Percentiles rank a stretch among this genome's conserved stretches.
These are phyloP conservation scores for Adansonia gregorii DNA, from an alignment of 441 rosid genomes.

Conservation along the genomic window DNA sequence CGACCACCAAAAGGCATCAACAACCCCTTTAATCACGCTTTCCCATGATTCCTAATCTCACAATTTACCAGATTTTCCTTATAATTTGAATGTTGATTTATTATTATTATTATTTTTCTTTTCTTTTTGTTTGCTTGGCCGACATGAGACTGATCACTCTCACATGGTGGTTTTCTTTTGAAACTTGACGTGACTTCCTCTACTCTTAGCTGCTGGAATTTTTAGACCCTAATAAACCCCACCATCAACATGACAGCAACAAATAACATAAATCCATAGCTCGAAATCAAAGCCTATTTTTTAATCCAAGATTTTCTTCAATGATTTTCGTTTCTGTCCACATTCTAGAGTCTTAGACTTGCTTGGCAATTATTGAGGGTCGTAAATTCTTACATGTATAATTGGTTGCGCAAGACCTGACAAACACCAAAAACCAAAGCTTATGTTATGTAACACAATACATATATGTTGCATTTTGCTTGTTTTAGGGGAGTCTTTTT, in stretches of 20 bases:
- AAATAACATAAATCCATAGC: background rate
- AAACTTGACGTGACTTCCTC: slow-evolving; percentile 15
- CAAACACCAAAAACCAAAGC: background rate
- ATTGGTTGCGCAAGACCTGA: background rate
- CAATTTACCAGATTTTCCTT: no score
- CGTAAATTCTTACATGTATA: background rate
- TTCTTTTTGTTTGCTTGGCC: background rate
- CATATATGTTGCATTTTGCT: background rate
- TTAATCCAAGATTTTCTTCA: background rate
- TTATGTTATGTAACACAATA: background rate
- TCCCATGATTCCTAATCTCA: no score
- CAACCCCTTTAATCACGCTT: no score
- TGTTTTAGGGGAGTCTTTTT: background rate
- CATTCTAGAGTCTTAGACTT: background rate
- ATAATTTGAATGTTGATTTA: background rate
- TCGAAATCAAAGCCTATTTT: background rate
- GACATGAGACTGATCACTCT: background rate
- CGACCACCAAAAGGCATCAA: no score
- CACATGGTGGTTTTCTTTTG: background rate
- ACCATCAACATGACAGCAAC: background rate
- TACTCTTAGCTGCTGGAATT: background rate
- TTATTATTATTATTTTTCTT: no score
- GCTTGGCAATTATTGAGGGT: background rate
- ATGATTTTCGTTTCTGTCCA: slow-evolving; percentile 5
- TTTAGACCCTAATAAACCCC: slow-evolving; percentile 2